Base-by-base conservation (phyloP, 2,329 filamentous ascomycete genomes). In the Paraphoma chrysanthemicola region DNA sequence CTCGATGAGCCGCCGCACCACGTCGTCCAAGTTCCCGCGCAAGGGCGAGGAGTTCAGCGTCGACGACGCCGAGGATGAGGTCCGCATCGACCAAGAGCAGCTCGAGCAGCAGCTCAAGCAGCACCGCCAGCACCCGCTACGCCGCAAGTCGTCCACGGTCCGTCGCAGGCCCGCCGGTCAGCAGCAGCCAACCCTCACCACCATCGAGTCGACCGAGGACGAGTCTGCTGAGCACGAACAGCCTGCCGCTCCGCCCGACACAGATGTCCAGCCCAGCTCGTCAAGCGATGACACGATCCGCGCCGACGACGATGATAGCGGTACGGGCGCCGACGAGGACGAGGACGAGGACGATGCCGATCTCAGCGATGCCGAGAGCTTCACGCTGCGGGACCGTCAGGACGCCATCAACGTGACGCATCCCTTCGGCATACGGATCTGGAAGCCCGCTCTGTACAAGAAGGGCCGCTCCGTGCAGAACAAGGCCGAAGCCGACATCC, bases 351-450 rank as follows among this genome's bases (percentile, higher is more conserved):
- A 90, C 17, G 89, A 91, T 31, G 88, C 81, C 56, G 88, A 90
- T 56, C 71, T 93, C 49, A 97, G 94, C 76, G 95, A 98, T 68
- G 91, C 95, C 1, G 95, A 97, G 79, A 98, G 94, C 80, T 99
- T 99, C 75, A 99, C 95, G 0, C 85, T 99, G 68, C 97, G 96
- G 77, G 95, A 99, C 77, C 88, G 95, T 53, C 95, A 99, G 78
- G 89, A 97, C 75, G 95, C 95, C 63, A 99, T 99, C 82, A 99
- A 99, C 79, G 90, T 97, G 76, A 99, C 95, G 0, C 95, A 99
- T 82, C 95, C 95, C 0, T 99, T 99, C 70, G 95, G 95, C 82
- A 98, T 99, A 74, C 89, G 96, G 75, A 92, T 99, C 62, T 99
- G 95, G 95, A 99, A 99, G 78, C 95, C 95, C 43, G 96, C 95